Percentiles rank a stretch among this genome's conserved stretches.
These are phyloP conservation scores for Vairimorpha ceranae DNA, from an alignment of 371 early-diverging fungal genomes.

Conservation along the genomic window DNA sequence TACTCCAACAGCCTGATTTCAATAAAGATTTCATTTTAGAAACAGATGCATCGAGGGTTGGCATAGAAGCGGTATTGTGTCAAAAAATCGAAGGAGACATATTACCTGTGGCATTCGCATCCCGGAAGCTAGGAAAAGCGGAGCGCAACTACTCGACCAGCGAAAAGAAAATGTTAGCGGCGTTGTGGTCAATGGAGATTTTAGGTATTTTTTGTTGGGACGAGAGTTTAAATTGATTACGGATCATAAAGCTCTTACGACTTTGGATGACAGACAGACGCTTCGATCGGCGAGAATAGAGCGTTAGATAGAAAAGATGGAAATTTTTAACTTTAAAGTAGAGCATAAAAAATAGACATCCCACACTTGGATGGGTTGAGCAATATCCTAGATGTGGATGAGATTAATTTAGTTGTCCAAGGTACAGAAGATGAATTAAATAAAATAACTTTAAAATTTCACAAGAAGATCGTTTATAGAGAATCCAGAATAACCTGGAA, in stretches of 20 bases:
- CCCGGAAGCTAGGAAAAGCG: conserved; percentile 12
- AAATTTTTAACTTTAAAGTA: conserved; percentile 23
- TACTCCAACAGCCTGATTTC: neutral
- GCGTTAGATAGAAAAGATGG: conserved; percentile 30
- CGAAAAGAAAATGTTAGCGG: conserved; percentile 46
- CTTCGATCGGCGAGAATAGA: conserved; percentile 7
- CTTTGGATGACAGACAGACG: conserved; percentile 19
- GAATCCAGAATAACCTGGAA: too few species aligned
- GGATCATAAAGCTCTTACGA: conserved; percentile 49
- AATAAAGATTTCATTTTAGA: too few species aligned
- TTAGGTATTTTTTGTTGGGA: conserved; percentile 36
- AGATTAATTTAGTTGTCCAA: too few species aligned
- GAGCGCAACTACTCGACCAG: conserved; percentile 33
- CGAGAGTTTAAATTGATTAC: conserved; percentile 42
- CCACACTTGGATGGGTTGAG: too few species aligned
- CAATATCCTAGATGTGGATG: too few species aligned
- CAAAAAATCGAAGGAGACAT: neutral
- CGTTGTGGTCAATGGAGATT: conserved; percentile 34
- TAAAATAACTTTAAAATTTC: too few species aligned
- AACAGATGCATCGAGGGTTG: too few species aligned
- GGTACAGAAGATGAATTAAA: too few species aligned
- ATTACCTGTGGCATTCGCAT: conserved; percentile 10
- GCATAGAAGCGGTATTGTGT: too few species aligned
- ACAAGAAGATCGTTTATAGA: too few species aligned
- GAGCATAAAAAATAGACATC: conserved; percentile 23